These are phyloP conservation scores for Arthrobotrys iridis DNA, from an alignment of 2,329 filamentous ascomycete species.

Conservation along the genomic window DNA sequence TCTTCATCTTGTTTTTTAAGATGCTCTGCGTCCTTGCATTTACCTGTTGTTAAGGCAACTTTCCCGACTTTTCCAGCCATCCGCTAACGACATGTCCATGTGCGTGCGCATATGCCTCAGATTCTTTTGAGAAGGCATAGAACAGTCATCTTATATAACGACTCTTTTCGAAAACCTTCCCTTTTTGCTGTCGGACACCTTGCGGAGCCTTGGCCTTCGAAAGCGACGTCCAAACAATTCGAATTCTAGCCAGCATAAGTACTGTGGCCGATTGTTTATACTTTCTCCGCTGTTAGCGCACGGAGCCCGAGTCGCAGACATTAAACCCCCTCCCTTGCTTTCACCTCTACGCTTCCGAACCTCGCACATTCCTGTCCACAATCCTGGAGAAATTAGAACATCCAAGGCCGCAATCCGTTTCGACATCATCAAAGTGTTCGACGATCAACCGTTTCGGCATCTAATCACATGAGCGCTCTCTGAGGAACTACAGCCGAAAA, in stretches of 20 bases:
- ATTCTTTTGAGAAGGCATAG: slow-evolving; percentile 29
- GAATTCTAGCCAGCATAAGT: slow-evolving; percentile 20
- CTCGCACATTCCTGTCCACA: slow-evolving; percentile 47
- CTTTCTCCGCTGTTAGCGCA: slow-evolving; percentile 30
- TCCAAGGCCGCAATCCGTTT: slow-evolving; percentile 4
- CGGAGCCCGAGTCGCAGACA: slow-evolving; percentile 44
- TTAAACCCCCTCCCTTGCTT: slow-evolving; percentile 42
- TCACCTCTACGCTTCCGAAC: slow-evolving; percentile 14
- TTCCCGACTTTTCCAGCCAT: slow-evolving; percentile 23
- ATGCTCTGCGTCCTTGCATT: slow-evolving; percentile 16
- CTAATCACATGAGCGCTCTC: slow-evolving; percentile 40
- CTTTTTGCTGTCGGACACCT: slow-evolving; percentile 12
- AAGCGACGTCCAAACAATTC: slow-evolving; percentile 30
- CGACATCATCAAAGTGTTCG: slow-evolving; percentile 29
- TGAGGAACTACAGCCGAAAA: slow-evolving; percentile 46
- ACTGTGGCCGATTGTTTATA: slow-evolving; percentile 33
- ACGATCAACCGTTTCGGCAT: slow-evolving; percentile 34
- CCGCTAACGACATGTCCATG: slow-evolving; percentile 39
- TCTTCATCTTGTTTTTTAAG: slow-evolving; percentile 10
- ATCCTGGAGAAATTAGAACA: slow-evolving; percentile 29
- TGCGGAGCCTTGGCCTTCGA: slow-evolving; percentile 1
- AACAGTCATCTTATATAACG: slow-evolving; percentile 26
- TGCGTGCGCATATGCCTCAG: slow-evolving; percentile 46
- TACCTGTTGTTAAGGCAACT: slow-evolving; percentile 29
- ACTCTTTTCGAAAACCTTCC: slow-evolving; percentile 23